Conservation (phyloP, 2,329 filamentous ascomycete genomes). For the Ciborinia camelliae region DNA sequence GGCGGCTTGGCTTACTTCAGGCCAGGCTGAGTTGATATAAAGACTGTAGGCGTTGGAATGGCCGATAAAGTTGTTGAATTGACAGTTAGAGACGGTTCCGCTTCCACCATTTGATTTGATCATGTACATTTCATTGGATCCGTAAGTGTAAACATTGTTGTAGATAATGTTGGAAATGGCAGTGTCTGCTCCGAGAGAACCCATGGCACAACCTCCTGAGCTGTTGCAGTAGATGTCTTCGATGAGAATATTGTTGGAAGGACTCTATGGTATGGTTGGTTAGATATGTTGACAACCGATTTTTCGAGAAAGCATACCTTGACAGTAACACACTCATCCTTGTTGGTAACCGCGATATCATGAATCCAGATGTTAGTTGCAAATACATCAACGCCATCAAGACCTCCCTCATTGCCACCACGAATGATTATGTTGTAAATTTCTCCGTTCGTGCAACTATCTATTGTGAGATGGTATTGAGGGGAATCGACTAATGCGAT, state of each 20-base stretch:
- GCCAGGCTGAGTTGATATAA: constrained; percentile 52
- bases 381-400: constrained; percentile 56
- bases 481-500: constrained; percentile 30
- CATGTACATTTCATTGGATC: constrained; percentile 61
- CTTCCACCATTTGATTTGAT: constrained; percentile 58
- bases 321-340: constrained; percentile 58
- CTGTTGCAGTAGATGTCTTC: constrained; percentile 62
- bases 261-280: constrained; percentile 41
- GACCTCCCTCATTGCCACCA: constrained; percentile 48
- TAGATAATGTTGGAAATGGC: constrained; percentile 53
- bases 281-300: constrained; percentile 33
- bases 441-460: constrained; percentile 50
- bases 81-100: constrained; percentile 49
- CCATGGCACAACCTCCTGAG: constrained; percentile 56
- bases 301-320: constrained; percentile 39
- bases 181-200: constrained; percentile 49
- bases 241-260: constrained; percentile 54
- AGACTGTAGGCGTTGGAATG: constrained; percentile 53
- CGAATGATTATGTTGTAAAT: constrained; percentile 55
- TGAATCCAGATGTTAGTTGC: constrained; percentile 56
- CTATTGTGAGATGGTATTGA: constrained; percentile 45
- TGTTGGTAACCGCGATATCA: constrained; percentile 59
- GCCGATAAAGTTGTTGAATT: constrained; percentile 58
- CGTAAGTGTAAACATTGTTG: constrained; percentile 53
- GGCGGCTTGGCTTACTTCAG: constrained; percentile 44